Base-by-base conservation (phyloP, 2,329 filamentous ascomycete genomes). In the Aspergillus uvarum region DNA sequence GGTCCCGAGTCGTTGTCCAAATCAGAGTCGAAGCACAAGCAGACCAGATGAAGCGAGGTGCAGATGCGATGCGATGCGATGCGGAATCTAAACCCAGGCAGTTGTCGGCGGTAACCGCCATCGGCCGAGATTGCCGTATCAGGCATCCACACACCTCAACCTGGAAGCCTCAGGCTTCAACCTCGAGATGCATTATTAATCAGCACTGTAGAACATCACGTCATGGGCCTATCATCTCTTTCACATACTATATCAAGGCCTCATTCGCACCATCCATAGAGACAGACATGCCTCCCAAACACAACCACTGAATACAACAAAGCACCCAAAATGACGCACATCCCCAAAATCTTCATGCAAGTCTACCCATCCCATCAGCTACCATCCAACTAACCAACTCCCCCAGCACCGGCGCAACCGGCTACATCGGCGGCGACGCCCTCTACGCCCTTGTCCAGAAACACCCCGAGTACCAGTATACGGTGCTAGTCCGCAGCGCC, bases 401-500 rank as follows among this genome's bases (percentile, higher is more conserved):
- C 31, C 19, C 44, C 50, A 51, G 52, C 10, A 80, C 77, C 42
- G 79, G 79, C 32, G 72, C 70, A 2, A 80, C 79, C 35, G 79
- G 79, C 53, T 83, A 82, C 67, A 80, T 83, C 58, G 81, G 81
- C 11, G 81, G 81, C 42, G 79, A 81, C 54, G 74, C 78, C 51
- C 72, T 83, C 8, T 75, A 79, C 61, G 74, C 74, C 2, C 62
- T 83, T 14, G 63, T 70, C 5, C 70, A 76, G 29, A 65, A 72
- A 5, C 77, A 81, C 62, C 74, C 77, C 7, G 74, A 79, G 7
- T 77, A 76, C 64, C 69, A 76, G 24, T 72, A 75, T 59, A 71
- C 74, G 1, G 71, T 67, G 10, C 67, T 80, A 2, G 70, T 80
- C 19, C 76, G 78, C 51, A 74, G 71, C 35, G 66, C 67, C 7